Evolutionary conservation across 2,329 filamentous ascomycete species (phyloP).

Genomic region (Colletotrichum cereale): DNA sequence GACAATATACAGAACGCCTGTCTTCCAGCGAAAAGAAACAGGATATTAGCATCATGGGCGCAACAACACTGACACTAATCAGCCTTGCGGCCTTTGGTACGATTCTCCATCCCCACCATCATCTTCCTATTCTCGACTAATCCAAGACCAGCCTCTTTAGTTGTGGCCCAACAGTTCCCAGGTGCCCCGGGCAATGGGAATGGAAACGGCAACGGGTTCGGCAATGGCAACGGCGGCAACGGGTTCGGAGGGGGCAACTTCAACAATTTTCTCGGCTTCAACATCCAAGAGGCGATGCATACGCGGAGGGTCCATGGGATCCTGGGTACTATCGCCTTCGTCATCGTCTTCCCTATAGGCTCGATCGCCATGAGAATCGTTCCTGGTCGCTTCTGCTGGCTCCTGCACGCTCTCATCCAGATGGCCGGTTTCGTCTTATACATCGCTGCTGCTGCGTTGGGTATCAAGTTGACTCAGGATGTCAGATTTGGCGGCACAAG

Average conservation of each 20-base stretch:
- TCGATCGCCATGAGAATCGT: conserved; percentile 56
- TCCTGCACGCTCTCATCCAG: conserved; percentile 56
- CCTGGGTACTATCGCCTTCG: conserved; percentile 56
- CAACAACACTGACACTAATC: conserved; percentile 8
- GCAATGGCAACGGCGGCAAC: conserved; percentile 28
- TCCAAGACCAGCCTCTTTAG: conserved; percentile 7
- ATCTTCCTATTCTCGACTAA: background rate
- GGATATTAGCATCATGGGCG: conserved; percentile 13
- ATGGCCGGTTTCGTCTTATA: conserved; percentile 52
- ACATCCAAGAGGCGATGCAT: conserved; percentile 45
- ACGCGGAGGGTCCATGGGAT: conserved; percentile 56
- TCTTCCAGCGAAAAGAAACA: background rate
- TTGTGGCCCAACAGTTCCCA: conserved; percentile 32
- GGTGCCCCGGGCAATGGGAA: conserved; percentile 30
- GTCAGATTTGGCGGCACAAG: conserved; percentile 47
- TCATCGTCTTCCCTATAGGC: conserved; percentile 59
- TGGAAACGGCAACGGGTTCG: conserved; percentile 29
- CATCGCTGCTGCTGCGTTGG: conserved; percentile 55
- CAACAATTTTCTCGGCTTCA: conserved; percentile 44
- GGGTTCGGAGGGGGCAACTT: conserved; percentile 36
- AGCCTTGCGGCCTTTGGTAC: conserved; percentile 29
- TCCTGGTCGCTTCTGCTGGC: conserved; percentile 51
- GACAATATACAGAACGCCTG: background rate
- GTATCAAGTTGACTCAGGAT: conserved; percentile 54
- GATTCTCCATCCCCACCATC: background rate